Evolutionary conservation across 306 rosid genomes (phyloP).

Genomic region (Trifolium subterraneum): DNA sequence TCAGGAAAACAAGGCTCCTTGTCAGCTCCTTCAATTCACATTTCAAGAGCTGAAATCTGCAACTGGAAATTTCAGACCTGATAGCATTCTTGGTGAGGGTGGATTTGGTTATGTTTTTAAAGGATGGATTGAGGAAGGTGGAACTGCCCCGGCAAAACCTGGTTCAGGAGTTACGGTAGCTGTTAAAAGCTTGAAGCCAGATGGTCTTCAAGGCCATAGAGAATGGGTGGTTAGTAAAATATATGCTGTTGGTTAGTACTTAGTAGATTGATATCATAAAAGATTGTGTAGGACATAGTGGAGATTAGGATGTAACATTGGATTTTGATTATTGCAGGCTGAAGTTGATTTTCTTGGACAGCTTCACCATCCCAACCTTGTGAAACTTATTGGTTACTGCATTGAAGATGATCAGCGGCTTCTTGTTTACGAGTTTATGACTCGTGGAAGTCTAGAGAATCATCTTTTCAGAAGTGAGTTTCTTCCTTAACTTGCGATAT

Average conservation of each 20-base stretch:
- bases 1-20: conserved; percentile 60
- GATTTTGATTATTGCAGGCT: conserved; percentile 68
- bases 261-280: conserved; percentile 51
- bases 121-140: conserved; percentile 98
- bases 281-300: conserved; percentile 42
- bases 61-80: conserved; percentile 97
- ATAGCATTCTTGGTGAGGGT: conserved; percentile 98
- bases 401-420: conserved; percentile 90
- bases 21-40: conserved; percentile 76
- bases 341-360: conserved; percentile 97
- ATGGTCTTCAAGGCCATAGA: conserved; percentile 98
- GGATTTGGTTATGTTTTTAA: conserved; percentile 96
- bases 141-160: conserved; percentile 95
- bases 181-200: conserved; percentile 92
- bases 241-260: conserved; percentile 72
- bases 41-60: conserved; percentile 94
- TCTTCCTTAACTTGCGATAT: conserved; percentile 29
- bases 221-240: conserved; percentile 99
- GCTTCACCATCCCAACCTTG: conserved; percentile 96
- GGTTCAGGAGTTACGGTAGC: conserved; percentile 95
- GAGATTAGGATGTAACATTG: conserved; percentile 47
- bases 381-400: conserved; percentile 92
- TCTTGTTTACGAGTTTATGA: conserved; percentile 95
- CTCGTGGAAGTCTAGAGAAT: conserved; percentile 96
- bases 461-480: conserved; percentile 95